Evolutionary conservation across 2,329 filamentous ascomycete species (phyloP), one percentile per base, ranked within the genome.

Genomic region (Leptographium flavum): DNA sequence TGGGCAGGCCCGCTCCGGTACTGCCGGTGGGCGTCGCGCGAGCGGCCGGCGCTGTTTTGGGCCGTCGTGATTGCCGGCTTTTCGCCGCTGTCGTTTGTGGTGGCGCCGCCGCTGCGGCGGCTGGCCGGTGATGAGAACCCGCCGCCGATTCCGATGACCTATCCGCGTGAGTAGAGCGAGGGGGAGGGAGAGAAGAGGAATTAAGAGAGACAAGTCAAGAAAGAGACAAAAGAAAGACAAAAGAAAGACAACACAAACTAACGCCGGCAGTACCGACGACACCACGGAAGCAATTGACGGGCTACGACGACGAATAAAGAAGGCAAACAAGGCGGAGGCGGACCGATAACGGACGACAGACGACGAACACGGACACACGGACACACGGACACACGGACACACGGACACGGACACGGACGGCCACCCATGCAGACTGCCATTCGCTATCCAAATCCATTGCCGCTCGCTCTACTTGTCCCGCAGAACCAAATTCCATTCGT

Each of bases 11-110:
- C 92, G 52, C 58, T 93, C 61, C 79, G 79, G 57, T 96, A 94
- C 78, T 67, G 84, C 58, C 81, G 81, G 65, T 96, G 88, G 87
- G 80, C 87, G 44, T 74, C 84, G 42, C 81, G 87, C 67, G 82
- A 92, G 65, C 84, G 83, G 63, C 92, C 92, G 43, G 87, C 87
- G 48, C 83, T 87, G 68, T 94, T 95, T 73, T 96, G 79, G 75
- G 87, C 85, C 56, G 68, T 86, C 57, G 60, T 85, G 47, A 68
- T 96, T 53, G 90, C 85, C 55, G 68, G 65, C 52, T 57, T 77
- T 45, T 87, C 87, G 11, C 92, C 90, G 31, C 63, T 83, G 47
- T 67, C 76, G 47, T 68, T 94, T 51, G 62, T 82, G 48, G 70
- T 74, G 46, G 81, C 86, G 1, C 87, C 88, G 37, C 83, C 86